phyloP scores from a whole-genome alignment of 192 early-diverging fungal genomes.

The Backusella circina region DNA sequence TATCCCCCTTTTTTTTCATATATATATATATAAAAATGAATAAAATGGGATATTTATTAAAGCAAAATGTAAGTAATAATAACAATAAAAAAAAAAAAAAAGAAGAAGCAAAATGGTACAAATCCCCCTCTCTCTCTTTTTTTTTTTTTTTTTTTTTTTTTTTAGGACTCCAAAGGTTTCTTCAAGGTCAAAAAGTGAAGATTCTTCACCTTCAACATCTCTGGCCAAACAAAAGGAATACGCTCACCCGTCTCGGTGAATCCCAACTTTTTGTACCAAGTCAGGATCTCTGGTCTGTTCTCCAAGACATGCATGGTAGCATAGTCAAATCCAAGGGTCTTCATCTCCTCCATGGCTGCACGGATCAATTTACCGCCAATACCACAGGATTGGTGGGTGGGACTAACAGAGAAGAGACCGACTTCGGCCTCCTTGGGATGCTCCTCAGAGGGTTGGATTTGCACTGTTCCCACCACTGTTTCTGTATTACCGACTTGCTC shows the following conservation, averaged over 20 bases:
- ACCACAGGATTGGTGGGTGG: conserved; percentile 41
- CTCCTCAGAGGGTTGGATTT: conserved; percentile 34
- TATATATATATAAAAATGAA: neutral
- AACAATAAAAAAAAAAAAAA: neutral
- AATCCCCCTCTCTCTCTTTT: too few species aligned
- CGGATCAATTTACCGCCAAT: conserved; percentile 47
- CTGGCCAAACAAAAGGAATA: conserved; percentile 36
- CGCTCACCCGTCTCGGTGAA: conserved; percentile 43
- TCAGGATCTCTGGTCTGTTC: conserved; percentile 38
- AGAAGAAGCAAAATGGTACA: neutral
- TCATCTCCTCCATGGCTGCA: conserved; percentile 30
- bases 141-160: neutral
- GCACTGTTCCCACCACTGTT: conserved; percentile 43
- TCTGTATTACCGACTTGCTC: conserved; percentile 18
- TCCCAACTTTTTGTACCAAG: conserved; percentile 46
- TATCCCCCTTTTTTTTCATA: too few species aligned
- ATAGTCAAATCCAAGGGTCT: conserved; percentile 26
- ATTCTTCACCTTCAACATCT: conserved; percentile 30
- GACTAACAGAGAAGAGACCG: conserved; percentile 47
- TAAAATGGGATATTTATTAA: neutral
- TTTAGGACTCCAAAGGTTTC: conserved; percentile 1
- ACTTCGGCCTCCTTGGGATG: conserved; percentile 37
- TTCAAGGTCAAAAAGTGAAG: conserved; percentile 40
- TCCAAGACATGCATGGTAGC: conserved; percentile 39
- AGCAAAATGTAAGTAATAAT: neutral